Evolutionary conservation across 495 filamentous ascomycete genomes (phyloP).

Genomic region (Talaromyces adpressus): DNA sequence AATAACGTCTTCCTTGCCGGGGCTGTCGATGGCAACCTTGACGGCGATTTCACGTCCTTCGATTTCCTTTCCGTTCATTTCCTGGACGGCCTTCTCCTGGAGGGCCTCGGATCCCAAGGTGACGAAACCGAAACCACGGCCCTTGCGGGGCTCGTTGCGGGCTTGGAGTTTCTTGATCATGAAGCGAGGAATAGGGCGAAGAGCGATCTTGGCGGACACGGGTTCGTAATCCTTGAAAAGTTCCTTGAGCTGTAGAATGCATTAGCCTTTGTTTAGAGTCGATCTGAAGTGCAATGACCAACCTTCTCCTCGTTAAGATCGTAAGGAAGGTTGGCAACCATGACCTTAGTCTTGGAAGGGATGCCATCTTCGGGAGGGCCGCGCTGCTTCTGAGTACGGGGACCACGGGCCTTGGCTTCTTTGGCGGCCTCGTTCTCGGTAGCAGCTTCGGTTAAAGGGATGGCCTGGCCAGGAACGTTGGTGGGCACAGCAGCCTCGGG

Average conservation of each 20-base stretch:
- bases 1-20: conserved; percentile 93
- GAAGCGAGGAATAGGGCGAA: conserved; percentile 96
- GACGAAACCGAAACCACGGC: conserved; percentile 97
- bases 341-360: conserved; percentile 98
- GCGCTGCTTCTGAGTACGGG: conserved; percentile 59
- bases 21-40: conserved; percentile 99
- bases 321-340: conserved; percentile 98
- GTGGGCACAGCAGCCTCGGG: conserved; percentile 33
- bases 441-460: conserved; percentile 52
- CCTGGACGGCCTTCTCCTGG: conserved; percentile 90
- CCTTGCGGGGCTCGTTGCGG: conserved; percentile 97
- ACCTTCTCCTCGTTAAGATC: conserved; percentile 97
- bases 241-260: conserved; percentile 72
- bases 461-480: conserved; percentile 47
- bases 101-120: conserved; percentile 90
- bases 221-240: conserved; percentile 87
- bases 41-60: conserved; percentile 98
- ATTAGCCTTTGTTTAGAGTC: conserved; percentile 29
- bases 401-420: conserved; percentile 37
- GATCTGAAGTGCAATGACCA: conserved; percentile 13
- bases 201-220: conserved; percentile 91
- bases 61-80: conserved; percentile 99
- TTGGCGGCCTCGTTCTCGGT: conserved; percentile 50
- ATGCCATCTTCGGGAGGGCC: conserved; percentile 97
- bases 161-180: conserved; percentile 99